phyloP scores from a whole-genome alignment of 257 asterid species.

The Penstemon newberryi region DNA sequence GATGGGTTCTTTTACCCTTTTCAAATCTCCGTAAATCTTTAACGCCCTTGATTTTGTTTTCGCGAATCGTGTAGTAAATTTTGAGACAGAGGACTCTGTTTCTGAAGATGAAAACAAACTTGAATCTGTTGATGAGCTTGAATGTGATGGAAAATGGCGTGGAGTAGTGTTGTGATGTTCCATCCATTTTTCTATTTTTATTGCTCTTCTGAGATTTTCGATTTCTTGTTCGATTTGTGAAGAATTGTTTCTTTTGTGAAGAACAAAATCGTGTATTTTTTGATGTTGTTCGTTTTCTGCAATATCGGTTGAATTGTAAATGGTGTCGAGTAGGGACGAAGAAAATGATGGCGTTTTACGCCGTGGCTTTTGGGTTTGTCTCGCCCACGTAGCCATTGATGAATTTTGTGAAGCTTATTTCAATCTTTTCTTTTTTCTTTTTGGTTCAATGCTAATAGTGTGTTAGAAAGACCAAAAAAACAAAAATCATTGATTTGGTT shows the following conservation, averaged over 20 bases:
- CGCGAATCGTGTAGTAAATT: slow-evolving; percentile 39
- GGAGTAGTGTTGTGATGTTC: slow-evolving; percentile 41
- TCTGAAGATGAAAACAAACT: slow-evolving; percentile 64
- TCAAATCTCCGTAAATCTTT: slow-evolving; percentile 36
- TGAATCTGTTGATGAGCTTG: slow-evolving; percentile 65
- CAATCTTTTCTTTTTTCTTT: not conserved
- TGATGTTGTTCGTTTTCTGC: slow-evolving; percentile 30
- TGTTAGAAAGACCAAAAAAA: slow-evolving; percentile 9
- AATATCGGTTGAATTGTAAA: slow-evolving; percentile 65
- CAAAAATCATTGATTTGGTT: no score
- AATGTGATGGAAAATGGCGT: slow-evolving; percentile 43
- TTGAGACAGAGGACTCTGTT: slow-evolving; percentile 51
- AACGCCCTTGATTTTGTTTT: slow-evolving; percentile 35
- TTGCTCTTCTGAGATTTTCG: slow-evolving; percentile 67
- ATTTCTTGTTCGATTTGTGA: slow-evolving; percentile 50
- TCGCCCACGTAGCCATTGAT: slow-evolving; percentile 38
- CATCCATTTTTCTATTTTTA: slow-evolving; percentile 81
- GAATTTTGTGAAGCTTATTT: not conserved
- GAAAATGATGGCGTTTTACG: slow-evolving; percentile 73
- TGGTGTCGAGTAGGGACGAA: slow-evolving; percentile 77
- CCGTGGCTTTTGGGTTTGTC: slow-evolving; percentile 39
- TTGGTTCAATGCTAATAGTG: slow-evolving; percentile 16
- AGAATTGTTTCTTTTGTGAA: slow-evolving; percentile 33
- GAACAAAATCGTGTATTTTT: not conserved
- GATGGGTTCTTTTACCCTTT: slow-evolving; percentile 37